Base-by-base conservation (phyloP, 2,329 filamentous ascomycete genomes). In the Dothiorella sarmentorum region DNA sequence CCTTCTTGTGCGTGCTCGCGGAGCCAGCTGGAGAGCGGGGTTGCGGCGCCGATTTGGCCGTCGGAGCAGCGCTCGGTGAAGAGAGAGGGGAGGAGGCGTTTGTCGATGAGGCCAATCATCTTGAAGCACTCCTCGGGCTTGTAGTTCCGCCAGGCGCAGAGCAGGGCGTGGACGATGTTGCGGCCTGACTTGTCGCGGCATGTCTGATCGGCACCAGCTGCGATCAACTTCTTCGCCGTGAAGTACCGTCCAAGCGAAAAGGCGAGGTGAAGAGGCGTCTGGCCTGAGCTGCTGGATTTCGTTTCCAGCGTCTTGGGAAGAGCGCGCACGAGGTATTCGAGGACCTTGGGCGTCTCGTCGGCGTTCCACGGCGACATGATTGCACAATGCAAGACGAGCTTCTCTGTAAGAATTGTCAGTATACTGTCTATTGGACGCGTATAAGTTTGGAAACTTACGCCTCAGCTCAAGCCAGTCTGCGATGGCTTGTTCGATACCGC, bases 251-350 rank as follows among this genome's bases (percentile, higher is more conserved):
- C 80, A 3, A 83, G 73, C 2, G 77, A 73, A 61, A 85, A 87
- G 1, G 90, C 89, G 9, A 90, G 69, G 58, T 85, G 80, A 1
- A 95, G 77, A 1, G 90, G 89, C 0, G 89, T 92, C 52, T 81
- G 75, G 0, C 84, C 84, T 7, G 33, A 26, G 7, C 22, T 43
- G 3, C 44, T 58, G 1, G 76, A 83, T 65, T 84, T 89, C 51
- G 80, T 77, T 59, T 91, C 83, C 1, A 95, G 66, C 1, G 79
- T 80, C 2, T 81, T 75, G 0, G 89, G 89, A 59, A 80, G 79
- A 10, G 80, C 77, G 24, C 85, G 78, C 53, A 89, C 71, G 2
- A 95, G 76, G 63, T 90, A 89, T 58, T 85, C 76, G 33, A 94
- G 76, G 4, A 91, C 70, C 29, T 77, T 75, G 17, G 80, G 72